Evolutionary conservation across 2,329 filamentous ascomycete species (phyloP).

Genomic region (Fusarium nurragi): DNA sequence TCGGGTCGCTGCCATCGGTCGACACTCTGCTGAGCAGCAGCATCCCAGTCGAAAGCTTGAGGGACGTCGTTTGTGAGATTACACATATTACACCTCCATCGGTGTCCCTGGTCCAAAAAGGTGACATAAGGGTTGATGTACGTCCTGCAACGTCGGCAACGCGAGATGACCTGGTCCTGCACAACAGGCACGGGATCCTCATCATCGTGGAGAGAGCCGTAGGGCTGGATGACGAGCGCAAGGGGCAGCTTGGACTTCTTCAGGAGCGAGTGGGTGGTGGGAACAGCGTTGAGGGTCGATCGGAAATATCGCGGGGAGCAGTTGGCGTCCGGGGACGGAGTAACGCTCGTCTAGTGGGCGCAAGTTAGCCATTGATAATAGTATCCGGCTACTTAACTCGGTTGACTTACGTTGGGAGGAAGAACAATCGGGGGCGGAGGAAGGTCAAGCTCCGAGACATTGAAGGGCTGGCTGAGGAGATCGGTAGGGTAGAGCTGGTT

Average conservation of each 20-base stretch:
- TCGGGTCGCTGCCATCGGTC: conserved; percentile 93
- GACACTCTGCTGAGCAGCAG: conserved; percentile 86
- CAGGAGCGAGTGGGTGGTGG: conserved; percentile 88
- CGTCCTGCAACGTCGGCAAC: conserved; percentile 92
- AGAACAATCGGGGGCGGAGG: conserved; percentile 91
- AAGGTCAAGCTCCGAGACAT: conserved; percentile 89
- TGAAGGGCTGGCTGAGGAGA: conserved; percentile 90
- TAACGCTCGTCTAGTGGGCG: conserved; percentile 77
- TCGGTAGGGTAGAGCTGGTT: conserved; percentile 95
- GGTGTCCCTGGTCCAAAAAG: conserved; percentile 95
- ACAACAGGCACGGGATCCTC: conserved; percentile 93
- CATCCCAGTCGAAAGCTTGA: conserved; percentile 99
- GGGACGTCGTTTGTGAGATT: conserved; percentile 98
- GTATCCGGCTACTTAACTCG: background rate
- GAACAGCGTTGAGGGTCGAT: conserved; percentile 93
- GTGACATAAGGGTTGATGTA: conserved; percentile 98
- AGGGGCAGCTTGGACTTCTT: conserved; percentile 98
- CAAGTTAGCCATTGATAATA: conserved; percentile 50
- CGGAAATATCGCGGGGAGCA: conserved; percentile 94
- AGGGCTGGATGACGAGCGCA: conserved; percentile 95
- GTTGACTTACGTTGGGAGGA: conserved; percentile 82
- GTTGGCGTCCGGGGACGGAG: conserved; percentile 89
- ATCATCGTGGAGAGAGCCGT: conserved; percentile 88
- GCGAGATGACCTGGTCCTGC: conserved; percentile 95
- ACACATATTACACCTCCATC: conserved; percentile 99